Evolutionary conservation across 306 rosid species (phyloP), one percentile per base, ranked within the genome.

Genomic region (Dryas drummondii): DNA sequence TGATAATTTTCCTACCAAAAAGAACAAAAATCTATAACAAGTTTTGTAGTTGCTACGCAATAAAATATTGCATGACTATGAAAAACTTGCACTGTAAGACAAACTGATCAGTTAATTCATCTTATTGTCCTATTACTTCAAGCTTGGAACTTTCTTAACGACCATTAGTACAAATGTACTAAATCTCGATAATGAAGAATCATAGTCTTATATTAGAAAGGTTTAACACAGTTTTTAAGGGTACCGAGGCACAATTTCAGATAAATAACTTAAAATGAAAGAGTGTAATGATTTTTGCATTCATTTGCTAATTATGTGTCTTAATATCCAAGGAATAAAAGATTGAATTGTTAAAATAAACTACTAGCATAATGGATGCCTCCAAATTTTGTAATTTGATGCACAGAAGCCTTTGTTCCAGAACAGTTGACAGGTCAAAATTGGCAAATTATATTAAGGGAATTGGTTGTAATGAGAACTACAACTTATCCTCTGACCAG

Each of bases 401-500:
- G 19, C 70, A 65, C 41, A 71, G 41, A 65, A 22, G 51, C 52
- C 37, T 45, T 52, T 59, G 64, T 60, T 44, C 13, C 49, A 16
- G 17, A 26, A 47, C 42, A 78, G 12, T 54, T 17, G 46, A 41
- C 19, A 69, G 51, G 71, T 78, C 64, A 82, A 61, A 78, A 72
- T 52, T 82, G 77, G 76, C 14, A 68, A 52, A 75, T 69, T 58
- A 47, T 19, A 60, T 48, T 26, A 59, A 41, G 68, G 57, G 69
- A 63, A 78, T 67, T 61, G 57, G 65, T 67, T 51, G 41, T 22
- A 22, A 40, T 41, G 54, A 76, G 40, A 56, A 12, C 67, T 70
- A 66, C 71, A 71, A 71, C 42, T 58, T 45, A 56, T 32, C 70
- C 68, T 32, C 37, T 32, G 37, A 32, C 37, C 2, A 32, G 37